phyloP scores from a whole-genome alignment of 2,329 filamentous ascomycete species.

The Paecilomyces formosus region DNA sequence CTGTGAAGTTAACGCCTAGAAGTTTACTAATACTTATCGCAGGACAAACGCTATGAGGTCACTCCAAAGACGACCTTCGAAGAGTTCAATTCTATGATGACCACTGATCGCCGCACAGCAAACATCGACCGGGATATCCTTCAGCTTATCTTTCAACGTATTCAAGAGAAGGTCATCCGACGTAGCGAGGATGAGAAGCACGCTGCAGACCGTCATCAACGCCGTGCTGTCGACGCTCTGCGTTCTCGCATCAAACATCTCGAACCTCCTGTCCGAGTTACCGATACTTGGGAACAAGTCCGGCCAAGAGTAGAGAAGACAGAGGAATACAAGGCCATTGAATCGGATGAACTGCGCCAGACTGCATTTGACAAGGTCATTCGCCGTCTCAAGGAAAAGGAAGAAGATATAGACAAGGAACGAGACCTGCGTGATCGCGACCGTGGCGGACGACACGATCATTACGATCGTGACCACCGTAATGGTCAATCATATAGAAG shows the following conservation, averaged over 20 bases:
- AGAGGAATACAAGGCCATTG: slow-evolving; percentile 76
- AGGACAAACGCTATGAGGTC: slow-evolving; percentile 91
- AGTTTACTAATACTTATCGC: slow-evolving; percentile 27
- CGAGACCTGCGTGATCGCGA: slow-evolving; percentile 44
- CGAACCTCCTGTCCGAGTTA: slow-evolving; percentile 69
- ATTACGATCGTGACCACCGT: slow-evolving; percentile 53
- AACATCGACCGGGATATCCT: slow-evolving; percentile 75
- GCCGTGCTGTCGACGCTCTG: slow-evolving; percentile 74
- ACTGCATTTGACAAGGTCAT: slow-evolving; percentile 88
- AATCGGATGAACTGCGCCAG: slow-evolving; percentile 73
- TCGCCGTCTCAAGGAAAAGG: slow-evolving; percentile 82
- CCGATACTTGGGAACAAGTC: slow-evolving; percentile 85
- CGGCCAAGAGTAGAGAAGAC: slow-evolving; percentile 69
- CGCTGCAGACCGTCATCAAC: slow-evolving; percentile 75
- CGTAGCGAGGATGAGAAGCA: slow-evolving; percentile 78
- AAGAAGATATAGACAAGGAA: slow-evolving; percentile 66
- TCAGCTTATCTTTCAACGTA: slow-evolving; percentile 74
- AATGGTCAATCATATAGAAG: slow-evolving; percentile 30
- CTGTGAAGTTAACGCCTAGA: neutral
- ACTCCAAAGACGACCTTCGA: slow-evolving; percentile 79
- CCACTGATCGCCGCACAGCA: slow-evolving; percentile 79
- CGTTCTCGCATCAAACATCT: slow-evolving; percentile 82
- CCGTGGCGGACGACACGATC: slow-evolving; percentile 44
- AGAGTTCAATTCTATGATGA: slow-evolving; percentile 77
- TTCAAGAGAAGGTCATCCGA: slow-evolving; percentile 78